Evolutionary conservation across 2,329 filamentous ascomycete genomes (phyloP).

Genomic region (Penicillium sp.): DNA sequence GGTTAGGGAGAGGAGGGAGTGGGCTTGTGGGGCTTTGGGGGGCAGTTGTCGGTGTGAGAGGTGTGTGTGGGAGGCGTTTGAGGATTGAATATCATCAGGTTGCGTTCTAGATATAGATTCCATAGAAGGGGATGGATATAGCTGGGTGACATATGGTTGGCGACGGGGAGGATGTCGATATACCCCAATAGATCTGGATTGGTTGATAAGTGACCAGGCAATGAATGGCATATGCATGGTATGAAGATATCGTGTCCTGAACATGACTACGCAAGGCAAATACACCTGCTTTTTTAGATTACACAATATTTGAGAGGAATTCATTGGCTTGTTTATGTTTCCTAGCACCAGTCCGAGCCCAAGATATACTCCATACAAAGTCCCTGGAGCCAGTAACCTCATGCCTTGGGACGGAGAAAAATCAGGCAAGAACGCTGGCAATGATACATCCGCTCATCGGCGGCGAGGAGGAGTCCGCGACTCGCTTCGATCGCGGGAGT

Average conservation of each 20-base stretch:
- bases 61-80: slow-evolving; percentile 70
- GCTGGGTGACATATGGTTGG: not conserved
- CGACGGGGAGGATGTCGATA: slow-evolving; percentile 9
- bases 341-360: slow-evolving; percentile 7
- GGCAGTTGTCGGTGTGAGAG: slow-evolving; percentile 85
- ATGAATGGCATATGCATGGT: slow-evolving; percentile 9
- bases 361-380: not conserved
- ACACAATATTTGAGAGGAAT: slow-evolving; percentile 5
- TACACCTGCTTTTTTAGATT: slow-evolving; percentile 3
- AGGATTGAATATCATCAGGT: slow-evolving; percentile 11
- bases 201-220: not conserved
- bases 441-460: slow-evolving; percentile 6
- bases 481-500: slow-evolving; percentile 24
- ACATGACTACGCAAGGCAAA: not conserved
- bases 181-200: slow-evolving; percentile 18
- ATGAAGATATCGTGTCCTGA: not conserved
- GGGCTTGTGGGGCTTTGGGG: slow-evolving; percentile 83
- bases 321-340: slow-evolving; percentile 4
- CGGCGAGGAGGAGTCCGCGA: slow-evolving; percentile 27
- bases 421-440: not conserved
- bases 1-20: slow-evolving; percentile 81
- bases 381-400: not conserved
- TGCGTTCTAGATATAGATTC: not conserved
- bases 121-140: not conserved
- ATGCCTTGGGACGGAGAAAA: not conserved